Evolutionary conservation across 768 basidiomycete species (phyloP).

Genomic region (Phanerodontia chrysosporium): DNA sequence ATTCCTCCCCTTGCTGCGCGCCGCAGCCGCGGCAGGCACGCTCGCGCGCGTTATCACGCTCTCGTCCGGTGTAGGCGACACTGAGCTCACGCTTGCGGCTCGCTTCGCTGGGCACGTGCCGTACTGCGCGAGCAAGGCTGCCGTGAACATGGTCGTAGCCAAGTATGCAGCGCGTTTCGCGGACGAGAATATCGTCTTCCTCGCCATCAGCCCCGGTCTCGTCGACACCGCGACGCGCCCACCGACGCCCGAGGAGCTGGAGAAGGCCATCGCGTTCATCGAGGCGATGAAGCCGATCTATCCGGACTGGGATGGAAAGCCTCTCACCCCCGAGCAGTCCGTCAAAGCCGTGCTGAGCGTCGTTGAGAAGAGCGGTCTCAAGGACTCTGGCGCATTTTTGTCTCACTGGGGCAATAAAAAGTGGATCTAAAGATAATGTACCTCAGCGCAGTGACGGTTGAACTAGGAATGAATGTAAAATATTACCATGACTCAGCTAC

Average conservation of each 20-base stretch:
- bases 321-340: constrained; percentile 16
- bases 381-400: constrained; percentile 22
- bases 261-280: not conserved
- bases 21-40: constrained; percentile 24
- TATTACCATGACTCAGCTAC: too few relatives aligned
- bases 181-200: constrained; percentile 32
- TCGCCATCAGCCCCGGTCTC: constrained; percentile 34
- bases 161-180: constrained; percentile 32
- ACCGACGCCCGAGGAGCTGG: constrained; percentile 15
- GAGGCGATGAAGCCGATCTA: constrained; percentile 8
- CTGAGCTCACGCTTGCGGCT: constrained; percentile 19
- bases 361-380: constrained; percentile 5
- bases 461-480: too few relatives aligned
- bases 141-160: constrained; percentile 31
- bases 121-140: constrained; percentile 36
- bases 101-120: constrained; percentile 12
- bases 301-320: constrained; percentile 16
- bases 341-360: constrained; percentile 15
- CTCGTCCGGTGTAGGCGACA: constrained; percentile 27
- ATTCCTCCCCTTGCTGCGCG: constrained; percentile 36
- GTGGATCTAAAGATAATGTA: constrained; percentile 16
- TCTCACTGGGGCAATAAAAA: constrained; percentile 22
- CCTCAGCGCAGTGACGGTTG: too few relatives aligned
- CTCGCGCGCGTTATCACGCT: constrained; percentile 30
- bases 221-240: constrained; percentile 27